Evolutionary conservation across 106 monocot genomes (phyloP), one percentile per base, ranked within the genome.

Genomic region (Hemerocallis citrina): DNA sequence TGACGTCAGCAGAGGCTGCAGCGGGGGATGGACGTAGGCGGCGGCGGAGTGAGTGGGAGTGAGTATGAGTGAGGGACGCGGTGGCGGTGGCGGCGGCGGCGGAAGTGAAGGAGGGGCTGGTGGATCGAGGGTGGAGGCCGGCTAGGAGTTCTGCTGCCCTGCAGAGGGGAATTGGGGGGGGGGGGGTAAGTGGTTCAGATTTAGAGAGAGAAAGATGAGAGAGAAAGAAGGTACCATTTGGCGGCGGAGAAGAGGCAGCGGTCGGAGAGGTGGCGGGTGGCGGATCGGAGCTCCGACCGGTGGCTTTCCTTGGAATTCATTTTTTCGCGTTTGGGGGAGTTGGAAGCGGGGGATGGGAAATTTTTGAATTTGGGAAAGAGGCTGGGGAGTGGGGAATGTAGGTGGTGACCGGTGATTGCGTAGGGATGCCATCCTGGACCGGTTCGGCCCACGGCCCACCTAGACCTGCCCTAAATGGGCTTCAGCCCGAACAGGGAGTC

Each of bases 101-200:
- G 39, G 82, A 67, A 29, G 67, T 19, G 57, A 70, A 62, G 32
- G 57, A 10, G 54, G 62, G 10, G 11, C 40, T 13, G 75, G 64
- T 23, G n/a, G n/a, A n/a, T n/a, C n/a, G n/a, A n/a, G n/a, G n/a
- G 23, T n/a, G n/a, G n/a, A n/a, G n/a, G 33, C 86, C 81, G 47
- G 82, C 42, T 24, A 99, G 82, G 46, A 92, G 92, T 42, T 99
- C 98, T 9, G 92, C 88, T 10, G 85, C 92, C 96, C 92, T 88
- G 66, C 4, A 5, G 40, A 48, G 15, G 23, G 21, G 10, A 15
- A 14, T 7, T 32, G 39, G 51, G 40, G 49, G 34, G 36, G 31
- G 13, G 48, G 30, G 48, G 52, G 63, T 15, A 51, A 57, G 15
- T 35, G 32, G 15, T 37, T 59, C 22, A n/a, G n/a, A n/a, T n/a